These are phyloP conservation scores for Trypanosomatidae sp. DNA, from an alignment of 208 protist genomes.

Conservation along the genomic window DNA sequence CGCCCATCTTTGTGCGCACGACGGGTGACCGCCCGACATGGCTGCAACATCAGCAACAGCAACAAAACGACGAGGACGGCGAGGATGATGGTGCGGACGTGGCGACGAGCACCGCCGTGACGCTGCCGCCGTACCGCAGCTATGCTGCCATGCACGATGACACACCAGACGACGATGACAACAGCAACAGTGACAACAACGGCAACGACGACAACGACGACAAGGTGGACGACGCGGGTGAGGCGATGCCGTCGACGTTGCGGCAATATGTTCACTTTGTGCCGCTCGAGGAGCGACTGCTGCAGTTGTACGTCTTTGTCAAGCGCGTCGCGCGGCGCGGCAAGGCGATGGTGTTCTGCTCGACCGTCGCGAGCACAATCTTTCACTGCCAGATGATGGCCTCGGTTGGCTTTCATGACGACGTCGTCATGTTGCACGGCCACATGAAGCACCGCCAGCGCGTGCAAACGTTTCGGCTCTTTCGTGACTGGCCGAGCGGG, in stretches of 20 bases:
- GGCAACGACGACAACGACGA: constrained; percentile 1
- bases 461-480: constrained; percentile 81
- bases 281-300: constrained; percentile 46
- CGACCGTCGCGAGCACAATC: constrained; percentile 93
- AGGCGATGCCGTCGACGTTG: constrained; percentile 64
- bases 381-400: constrained; percentile 98
- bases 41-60: no score
- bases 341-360: constrained; percentile 97
- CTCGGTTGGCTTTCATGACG: constrained; percentile 96
- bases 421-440: constrained; percentile 93
- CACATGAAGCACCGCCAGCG: constrained; percentile 93
- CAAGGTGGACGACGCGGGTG: constrained; percentile 13
- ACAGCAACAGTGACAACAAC: background rate
- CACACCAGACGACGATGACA: constrained; percentile 5
- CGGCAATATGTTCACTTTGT: constrained; percentile 75
- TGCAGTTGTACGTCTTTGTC: constrained; percentile 93
- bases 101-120: background rate
- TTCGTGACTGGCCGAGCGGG: constrained; percentile 68
- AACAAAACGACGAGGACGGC: no score
- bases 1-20: constrained; percentile 87
- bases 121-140: constrained; percentile 31
- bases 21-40: constrained; percentile 27
- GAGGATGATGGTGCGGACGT: background rate
- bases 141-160: constrained; percentile 13
- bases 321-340: constrained; percentile 93